Evolutionary conservation across 1,284 basidiomycete genomes (phyloP).

Genomic region (Leucoagaricus sp.): DNA sequence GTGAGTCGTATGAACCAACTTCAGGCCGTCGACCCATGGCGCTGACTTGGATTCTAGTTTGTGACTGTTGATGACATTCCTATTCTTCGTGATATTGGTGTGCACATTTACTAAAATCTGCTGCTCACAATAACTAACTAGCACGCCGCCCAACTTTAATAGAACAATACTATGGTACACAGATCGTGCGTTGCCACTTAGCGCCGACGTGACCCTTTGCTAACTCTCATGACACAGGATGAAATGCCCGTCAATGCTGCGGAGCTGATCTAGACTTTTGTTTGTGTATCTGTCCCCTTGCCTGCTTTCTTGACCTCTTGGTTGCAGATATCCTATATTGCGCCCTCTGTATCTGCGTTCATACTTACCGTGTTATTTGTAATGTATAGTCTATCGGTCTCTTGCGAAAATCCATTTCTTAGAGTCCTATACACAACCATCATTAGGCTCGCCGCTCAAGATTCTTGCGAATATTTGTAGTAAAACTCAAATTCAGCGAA

Average conservation of each 20-base stretch:
- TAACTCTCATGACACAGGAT: constrained; percentile 51
- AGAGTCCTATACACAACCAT: neutral
- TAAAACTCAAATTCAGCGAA: neutral
- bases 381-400: constrained; percentile 14
- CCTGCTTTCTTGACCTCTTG: constrained; percentile 2
- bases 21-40: constrained; percentile 19
- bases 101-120: constrained; percentile 30
- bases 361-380: constrained; percentile 17
- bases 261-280: constrained; percentile 66
- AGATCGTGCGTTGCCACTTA: constrained; percentile 62
- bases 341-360: neutral
- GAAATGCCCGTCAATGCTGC: constrained; percentile 95
- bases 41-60: constrained; percentile 53
- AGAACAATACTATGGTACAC: constrained; percentile 89
- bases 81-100: constrained; percentile 89
- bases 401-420: neutral
- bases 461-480: neutral
- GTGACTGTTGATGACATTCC: constrained; percentile 90
- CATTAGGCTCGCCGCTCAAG: neutral
- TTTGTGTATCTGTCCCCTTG: neutral
- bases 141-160: constrained; percentile 18
- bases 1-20: constrained; percentile 42
- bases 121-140: constrained; percentile 15
- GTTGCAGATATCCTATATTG: neutral
- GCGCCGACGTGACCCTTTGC: constrained; percentile 16